Evolutionary conservation across 768 basidiomycete species (phyloP), one percentile per base, ranked within the genome.

Genomic region (Lactarius pseudohatsudake): DNA sequence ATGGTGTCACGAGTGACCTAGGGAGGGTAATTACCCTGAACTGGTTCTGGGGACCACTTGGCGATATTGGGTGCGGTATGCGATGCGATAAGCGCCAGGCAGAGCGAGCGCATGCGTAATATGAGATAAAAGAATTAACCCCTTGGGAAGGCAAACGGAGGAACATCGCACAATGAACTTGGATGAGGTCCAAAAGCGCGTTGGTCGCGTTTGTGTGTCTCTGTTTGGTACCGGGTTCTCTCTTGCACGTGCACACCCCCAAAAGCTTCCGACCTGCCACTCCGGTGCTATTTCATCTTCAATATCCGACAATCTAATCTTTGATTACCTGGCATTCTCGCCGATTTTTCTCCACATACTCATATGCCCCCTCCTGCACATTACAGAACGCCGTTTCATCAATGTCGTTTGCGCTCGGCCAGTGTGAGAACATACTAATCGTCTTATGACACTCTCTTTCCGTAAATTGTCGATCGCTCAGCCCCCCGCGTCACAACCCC

Each of bases 91-190:
- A 32, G 38, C 65, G 59, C 58, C 57, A 54, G 26, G 62, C 32
- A 15, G 77, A 73, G 59, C 80, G 81, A 57, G 82, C 78, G 70
- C 86, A 86, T 53, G 84, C 80, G 76, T 85, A 85, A 73, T 84
- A 83, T 36, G 85, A 81, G 47, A 69, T 66, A 38, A 74, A 69
- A 55, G 72, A 71, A 54, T 71, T 71, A 43, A 72, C 61, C 30
- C 69, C 65, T 41, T 72, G 68, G 57, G 74, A 62, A 61, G 72
- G 65, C 32, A 86, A 75, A 73, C 84, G 83, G 74, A 82, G 77
- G 75, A 79, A 77, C 86, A 85, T 86, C 72, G 74, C 62, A 43
- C 57, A 8, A 47, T 10, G 61, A 32, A 75, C 43, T 47, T 47
- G n/a, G 60, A 32, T 4, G 56, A 36, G 28, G 4, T 5, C 55